A percentile compares a stretch with the other conserved stretches of the same genome.
These are phyloP conservation scores for Wickerhamiella azymoides DNA, from an alignment of 805 yeast genomes.

Conservation along the genomic window DNA sequence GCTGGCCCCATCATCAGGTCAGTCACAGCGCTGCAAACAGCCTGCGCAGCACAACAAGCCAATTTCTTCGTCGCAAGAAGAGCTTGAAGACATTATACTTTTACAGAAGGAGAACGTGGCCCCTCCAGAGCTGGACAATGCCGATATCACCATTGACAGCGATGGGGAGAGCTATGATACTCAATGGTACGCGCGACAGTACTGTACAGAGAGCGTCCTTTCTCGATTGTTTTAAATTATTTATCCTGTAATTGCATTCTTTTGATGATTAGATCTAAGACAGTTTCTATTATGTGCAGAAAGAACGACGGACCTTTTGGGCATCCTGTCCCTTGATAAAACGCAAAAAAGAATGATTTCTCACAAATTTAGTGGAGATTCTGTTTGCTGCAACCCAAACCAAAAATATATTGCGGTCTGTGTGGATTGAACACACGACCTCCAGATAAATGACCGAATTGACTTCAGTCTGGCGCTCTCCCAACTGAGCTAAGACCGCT, in stretches of 20 bases:
- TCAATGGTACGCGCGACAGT: neutral
- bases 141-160: neutral
- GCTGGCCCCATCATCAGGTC: neutral
- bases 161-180: slow-evolving; percentile 1
- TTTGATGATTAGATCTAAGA: too few species aligned
- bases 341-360: too few species aligned
- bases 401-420: slow-evolving; percentile 20
- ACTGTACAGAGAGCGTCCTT: neutral
- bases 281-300: too few species aligned
- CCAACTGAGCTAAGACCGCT: slow-evolving; percentile 36
- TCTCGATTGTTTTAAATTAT: neutral
- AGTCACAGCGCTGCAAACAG: neutral
- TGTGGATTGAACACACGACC: slow-evolving; percentile 80
- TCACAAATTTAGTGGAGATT: too few species aligned
- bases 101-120: neutral
- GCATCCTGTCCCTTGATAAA: too few species aligned
- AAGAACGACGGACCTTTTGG: too few species aligned
- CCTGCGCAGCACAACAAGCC: neutral
- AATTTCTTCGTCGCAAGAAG: slow-evolving; percentile 2
- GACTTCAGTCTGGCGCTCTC: slow-evolving; percentile 38
- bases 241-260: neutral
- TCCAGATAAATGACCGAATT: slow-evolving; percentile 34
- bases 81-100: neutral
- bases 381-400: too few species aligned
- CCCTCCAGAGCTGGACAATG: neutral